phyloP scores from a whole-genome alignment of 2,329 filamentous ascomycete species.

The Falciphora oryzae region DNA sequence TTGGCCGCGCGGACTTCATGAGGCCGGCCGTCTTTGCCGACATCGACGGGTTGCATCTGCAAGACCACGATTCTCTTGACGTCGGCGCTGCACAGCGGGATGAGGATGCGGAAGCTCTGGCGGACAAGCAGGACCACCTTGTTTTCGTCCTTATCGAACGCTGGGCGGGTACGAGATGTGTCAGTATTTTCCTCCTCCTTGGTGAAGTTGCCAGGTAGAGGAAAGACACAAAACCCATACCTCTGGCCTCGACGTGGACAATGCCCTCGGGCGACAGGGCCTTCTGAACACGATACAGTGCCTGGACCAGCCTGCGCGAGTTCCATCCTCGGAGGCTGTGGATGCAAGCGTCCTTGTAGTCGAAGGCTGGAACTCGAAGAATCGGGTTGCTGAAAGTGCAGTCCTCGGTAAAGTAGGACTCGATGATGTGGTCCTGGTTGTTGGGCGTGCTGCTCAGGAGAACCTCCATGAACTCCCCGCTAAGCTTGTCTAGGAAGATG shows the following conservation, averaged over 20 bases:
- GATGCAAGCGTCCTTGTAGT: not conserved
- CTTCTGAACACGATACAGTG: not conserved
- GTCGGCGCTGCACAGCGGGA: not conserved
- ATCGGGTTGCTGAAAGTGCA: not conserved
- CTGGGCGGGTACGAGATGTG: not conserved
- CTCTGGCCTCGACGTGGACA: not conserved
- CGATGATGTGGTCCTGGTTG: conserved; percentile 1
- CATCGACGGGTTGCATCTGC: not conserved
- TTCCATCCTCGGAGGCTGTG: not conserved
- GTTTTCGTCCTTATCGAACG: not conserved
- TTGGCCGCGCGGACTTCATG: not conserved
- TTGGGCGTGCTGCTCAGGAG: not conserved
- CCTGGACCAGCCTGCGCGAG: not conserved
- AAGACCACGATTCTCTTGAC: not conserved
- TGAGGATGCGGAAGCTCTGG: not conserved
- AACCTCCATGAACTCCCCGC: not conserved
- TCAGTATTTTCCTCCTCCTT: not conserved
- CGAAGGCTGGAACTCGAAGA: not conserved
- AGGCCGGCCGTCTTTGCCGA: not conserved
- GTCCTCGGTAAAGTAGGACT: not conserved
- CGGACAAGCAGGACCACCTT: not conserved
- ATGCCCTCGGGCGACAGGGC: not conserved
- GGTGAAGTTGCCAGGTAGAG: not conserved
- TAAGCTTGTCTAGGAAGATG: not conserved
- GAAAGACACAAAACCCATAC: not conserved